Evolutionary conservation across 2,329 filamentous ascomycete species (phyloP).

Genomic region (Cladosporium oxysporum): DNA sequence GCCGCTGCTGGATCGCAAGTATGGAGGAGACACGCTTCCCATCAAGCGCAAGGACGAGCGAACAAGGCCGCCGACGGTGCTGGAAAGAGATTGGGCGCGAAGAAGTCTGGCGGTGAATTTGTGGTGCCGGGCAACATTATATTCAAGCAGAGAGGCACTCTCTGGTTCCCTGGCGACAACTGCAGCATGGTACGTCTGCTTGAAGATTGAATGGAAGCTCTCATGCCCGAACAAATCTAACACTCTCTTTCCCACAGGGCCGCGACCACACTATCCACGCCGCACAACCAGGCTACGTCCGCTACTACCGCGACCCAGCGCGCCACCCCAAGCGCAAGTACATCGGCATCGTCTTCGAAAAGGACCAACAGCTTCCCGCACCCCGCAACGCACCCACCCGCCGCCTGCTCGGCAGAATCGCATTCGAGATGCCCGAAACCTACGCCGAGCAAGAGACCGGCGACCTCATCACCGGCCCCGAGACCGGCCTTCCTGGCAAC

Average conservation of each 20-base stretch:
- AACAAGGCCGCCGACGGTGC: constrained; percentile 71
- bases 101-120: constrained; percentile 89
- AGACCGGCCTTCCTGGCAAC: constrained; percentile 24
- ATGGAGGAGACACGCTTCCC: constrained; percentile 57
- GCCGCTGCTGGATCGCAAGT: constrained; percentile 20
- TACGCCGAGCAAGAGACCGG: constrained; percentile 22
- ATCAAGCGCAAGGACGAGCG: constrained; percentile 66
- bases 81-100: constrained; percentile 89
- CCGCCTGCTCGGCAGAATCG: constrained; percentile 74
- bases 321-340: constrained; percentile 85
- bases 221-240: not conserved
- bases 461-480: constrained; percentile 21
- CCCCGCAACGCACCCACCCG: constrained; percentile 71
- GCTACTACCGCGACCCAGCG: constrained; percentile 89
- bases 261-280: constrained; percentile 96
- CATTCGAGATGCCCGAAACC: constrained; percentile 42
- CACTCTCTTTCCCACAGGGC: constrained; percentile 49
- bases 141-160: constrained; percentile 92
- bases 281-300: constrained; percentile 82
- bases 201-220: not conserved
- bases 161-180: constrained; percentile 95
- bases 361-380: constrained; percentile 76
- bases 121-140: constrained; percentile 97
- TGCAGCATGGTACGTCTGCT: constrained; percentile 64
- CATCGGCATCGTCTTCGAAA: constrained; percentile 89